Evolutionary conservation across 495 filamentous ascomycete genomes (phyloP).

Genomic region (Penicillium herquei): DNA sequence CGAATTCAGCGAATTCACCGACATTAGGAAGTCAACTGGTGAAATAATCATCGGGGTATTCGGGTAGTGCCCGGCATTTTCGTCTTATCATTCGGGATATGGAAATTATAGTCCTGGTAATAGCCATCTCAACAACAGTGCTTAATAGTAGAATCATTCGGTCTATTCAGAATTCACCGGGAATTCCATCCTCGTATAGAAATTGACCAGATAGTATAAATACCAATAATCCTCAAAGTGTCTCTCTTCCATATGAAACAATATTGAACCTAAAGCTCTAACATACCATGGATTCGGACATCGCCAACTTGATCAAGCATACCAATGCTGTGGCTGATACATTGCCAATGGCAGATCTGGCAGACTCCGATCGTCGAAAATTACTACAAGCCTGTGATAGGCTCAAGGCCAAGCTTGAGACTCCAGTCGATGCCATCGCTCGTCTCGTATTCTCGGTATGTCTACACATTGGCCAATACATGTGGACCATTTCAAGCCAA

Average conservation of each 20-base stretch:
- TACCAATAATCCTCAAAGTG: no score
- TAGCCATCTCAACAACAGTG: no score
- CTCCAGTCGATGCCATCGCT: conserved; percentile 3
- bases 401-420: conserved; percentile 7
- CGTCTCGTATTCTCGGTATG: conserved; percentile 22
- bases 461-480: neutral
- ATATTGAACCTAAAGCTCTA: no score
- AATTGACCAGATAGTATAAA: neutral
- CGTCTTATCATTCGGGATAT: neutral
- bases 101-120: no score
- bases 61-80: neutral
- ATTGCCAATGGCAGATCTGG: conserved; percentile 1
- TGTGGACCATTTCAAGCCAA: neutral
- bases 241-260: no score
- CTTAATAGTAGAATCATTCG: no score
- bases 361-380: conserved; percentile 7
- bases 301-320: conserved; percentile 9
- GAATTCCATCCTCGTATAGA: neutral
- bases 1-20: neutral
- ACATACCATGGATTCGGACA: no score
- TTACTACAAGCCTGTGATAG: conserved; percentile 21
- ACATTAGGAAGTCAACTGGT: neutral
- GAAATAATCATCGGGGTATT: neutral
- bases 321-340: conserved; percentile 4
- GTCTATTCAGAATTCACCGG: neutral